These are phyloP conservation scores for Gnomoniopsis sp. DNA, from an alignment of 2,329 filamentous ascomycete species.

Conservation along the genomic window DNA sequence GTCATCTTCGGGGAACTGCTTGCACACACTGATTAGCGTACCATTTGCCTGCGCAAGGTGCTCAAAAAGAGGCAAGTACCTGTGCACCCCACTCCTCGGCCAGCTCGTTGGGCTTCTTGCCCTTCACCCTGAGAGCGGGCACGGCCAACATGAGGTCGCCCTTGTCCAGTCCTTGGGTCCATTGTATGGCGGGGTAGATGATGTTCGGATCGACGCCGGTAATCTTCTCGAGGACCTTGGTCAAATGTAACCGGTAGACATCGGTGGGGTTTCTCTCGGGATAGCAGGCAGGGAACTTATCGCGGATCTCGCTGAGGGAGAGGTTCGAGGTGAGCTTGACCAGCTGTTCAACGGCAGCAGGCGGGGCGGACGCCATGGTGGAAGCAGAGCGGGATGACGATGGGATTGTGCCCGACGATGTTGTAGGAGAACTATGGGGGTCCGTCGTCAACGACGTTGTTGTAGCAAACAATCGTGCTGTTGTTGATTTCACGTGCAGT, in stretches of 20 bases:
- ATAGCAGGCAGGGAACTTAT: constrained; percentile 53
- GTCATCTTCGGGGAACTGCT: constrained; percentile 65
- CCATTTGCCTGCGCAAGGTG: too few species aligned
- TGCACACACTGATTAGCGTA: background rate
- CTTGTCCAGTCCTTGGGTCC: constrained; percentile 77
- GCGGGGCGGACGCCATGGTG: constrained; percentile 15
- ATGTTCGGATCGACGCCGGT: constrained; percentile 68
- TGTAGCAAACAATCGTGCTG: constrained; percentile 3
- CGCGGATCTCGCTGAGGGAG: constrained; percentile 31
- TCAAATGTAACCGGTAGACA: constrained; percentile 75
- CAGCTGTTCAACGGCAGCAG: constrained; percentile 29
- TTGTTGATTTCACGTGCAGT: background rate
- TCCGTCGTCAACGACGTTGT: background rate
- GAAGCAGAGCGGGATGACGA: constrained; percentile 12
- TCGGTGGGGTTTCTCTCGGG: constrained; percentile 74
- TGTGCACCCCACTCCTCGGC: constrained; percentile 60
- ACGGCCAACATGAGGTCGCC: constrained; percentile 77
- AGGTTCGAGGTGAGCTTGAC: constrained; percentile 33
- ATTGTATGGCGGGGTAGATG: constrained; percentile 73
- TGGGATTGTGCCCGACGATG: background rate
- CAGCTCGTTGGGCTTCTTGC: constrained; percentile 61
- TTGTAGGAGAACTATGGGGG: background rate
- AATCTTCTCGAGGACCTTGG: constrained; percentile 62
- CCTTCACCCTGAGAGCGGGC: constrained; percentile 75
- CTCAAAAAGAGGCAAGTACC: constrained; percentile 33